These are phyloP conservation scores for Barnettozyma sp. DNA, from an alignment of 805 yeast species.

Conservation along the genomic window DNA sequence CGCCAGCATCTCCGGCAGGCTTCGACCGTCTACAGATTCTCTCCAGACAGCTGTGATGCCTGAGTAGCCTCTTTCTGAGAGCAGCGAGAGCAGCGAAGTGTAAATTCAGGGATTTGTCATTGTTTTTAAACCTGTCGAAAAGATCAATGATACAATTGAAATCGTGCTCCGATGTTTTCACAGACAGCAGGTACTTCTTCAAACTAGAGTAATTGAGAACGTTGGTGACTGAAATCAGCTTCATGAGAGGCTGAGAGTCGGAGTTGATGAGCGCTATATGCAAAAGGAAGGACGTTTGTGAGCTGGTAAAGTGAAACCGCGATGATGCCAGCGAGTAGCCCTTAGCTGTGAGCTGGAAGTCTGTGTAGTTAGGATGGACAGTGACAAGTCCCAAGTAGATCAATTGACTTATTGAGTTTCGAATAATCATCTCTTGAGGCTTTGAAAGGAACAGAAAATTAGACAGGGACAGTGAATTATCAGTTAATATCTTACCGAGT, in stretches of 20 bases:
- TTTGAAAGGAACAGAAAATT: conserved; percentile 3
- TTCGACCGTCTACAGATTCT: not conserved
- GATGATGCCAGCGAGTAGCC: not conserved
- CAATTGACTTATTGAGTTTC: conserved; percentile 5
- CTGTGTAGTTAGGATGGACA: conserved; percentile 2
- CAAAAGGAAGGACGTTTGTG: not conserved
- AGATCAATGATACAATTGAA: conserved; percentile 1
- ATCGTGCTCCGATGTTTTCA: conserved; percentile 2
- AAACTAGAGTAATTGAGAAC: not conserved
- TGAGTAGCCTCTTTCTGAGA: not conserved
- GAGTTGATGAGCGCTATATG: conserved; percentile 1
- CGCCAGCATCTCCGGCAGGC: not conserved
- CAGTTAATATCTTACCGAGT: not conserved
- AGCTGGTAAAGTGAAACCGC: conserved; percentile 3
- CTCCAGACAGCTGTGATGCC: not conserved
- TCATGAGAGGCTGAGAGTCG: not conserved
- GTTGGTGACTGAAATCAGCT: conserved; percentile 3
- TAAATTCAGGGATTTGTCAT: conserved; percentile 1
- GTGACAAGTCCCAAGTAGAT: conserved; percentile 6
- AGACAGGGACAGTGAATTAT: not conserved
- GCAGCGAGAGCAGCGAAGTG: conserved; percentile 1
- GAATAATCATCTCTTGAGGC: conserved; percentile 4
- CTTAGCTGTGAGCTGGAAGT: conserved; percentile 5
- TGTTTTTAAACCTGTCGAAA: conserved; percentile 2
- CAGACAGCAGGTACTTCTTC: not conserved